Evolutionary conservation across 2,329 filamentous ascomycete species (phyloP), one percentile per base, ranked within the genome.

Genomic region (Aspergillus aculeatus): DNA sequence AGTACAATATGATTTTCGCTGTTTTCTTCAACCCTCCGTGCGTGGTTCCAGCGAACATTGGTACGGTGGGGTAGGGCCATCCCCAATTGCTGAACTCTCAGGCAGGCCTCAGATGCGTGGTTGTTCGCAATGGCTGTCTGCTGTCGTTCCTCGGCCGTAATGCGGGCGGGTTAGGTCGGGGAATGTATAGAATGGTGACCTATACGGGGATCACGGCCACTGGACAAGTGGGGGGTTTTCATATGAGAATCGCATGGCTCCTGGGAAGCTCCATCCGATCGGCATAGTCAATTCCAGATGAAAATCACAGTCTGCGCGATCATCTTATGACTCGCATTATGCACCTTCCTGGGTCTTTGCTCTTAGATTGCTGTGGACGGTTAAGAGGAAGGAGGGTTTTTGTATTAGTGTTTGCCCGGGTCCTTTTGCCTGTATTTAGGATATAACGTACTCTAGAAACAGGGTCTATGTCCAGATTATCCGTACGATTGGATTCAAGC

Each of bases 1-100:
- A 71, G 74, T 75, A 75, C 68, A 73, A 69, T 71, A 68, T 65
- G 66, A 70, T 69, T 72, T 69, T 66, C 50, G 62, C 70, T 66
- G 64, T 58, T 16, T 66, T 68, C 62, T 70, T 67, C 72, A 66
- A 71, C 70, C 65, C 68, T 71, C 64, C 61, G 68, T 32, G 14
- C 9, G n/a, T 47, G 41, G 47, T 35, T 16, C 9, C n/a, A 19
- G 38, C 38, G 5, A 44, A 56, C 61, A 60, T 66, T 58, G 57
- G 68, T 67, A 44, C 44, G 54, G 59, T 53, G 52, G 35, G 32
- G 21, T 31, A 52, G 31, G 32, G 14, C 19, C 35, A 19, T 9
- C 14, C 16, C 16, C 38, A 19, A 16, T 19, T 9, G 38, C 38
- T 16, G 5, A 3, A n/a, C n/a, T 44, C 16, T 1, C 38, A 9